These are phyloP conservation scores for Pouteria glomerata DNA, from an alignment of 148 eudicot species.

Conservation along the genomic window DNA sequence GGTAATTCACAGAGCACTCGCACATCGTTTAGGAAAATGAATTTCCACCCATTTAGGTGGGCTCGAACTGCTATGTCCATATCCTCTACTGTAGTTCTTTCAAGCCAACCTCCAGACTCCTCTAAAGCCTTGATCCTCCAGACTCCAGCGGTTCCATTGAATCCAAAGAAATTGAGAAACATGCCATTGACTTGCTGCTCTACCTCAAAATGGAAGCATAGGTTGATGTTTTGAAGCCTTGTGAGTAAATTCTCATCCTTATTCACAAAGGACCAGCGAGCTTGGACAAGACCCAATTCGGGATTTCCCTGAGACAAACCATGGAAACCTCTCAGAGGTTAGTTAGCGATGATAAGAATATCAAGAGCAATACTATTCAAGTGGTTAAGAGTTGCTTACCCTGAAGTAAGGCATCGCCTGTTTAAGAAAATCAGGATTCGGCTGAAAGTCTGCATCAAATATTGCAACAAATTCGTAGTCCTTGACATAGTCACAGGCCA, in stretches of 20 bases:
- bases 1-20: slow-evolving; percentile 58
- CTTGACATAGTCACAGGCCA: slow-evolving; percentile 60
- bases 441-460: slow-evolving; percentile 66
- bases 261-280: slow-evolving; percentile 63
- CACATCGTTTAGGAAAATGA: slow-evolving; percentile 54
- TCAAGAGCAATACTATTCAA: neutral
- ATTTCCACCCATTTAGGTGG: slow-evolving; percentile 64
- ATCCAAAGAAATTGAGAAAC: slow-evolving; percentile 55
- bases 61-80: slow-evolving; percentile 74
- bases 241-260: slow-evolving; percentile 62
- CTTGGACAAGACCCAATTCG: slow-evolving; percentile 59
- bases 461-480: slow-evolving; percentile 64
- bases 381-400: slow-evolving; percentile 22
- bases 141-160: slow-evolving; percentile 67
- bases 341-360: neutral
- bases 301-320: slow-evolving; percentile 40
- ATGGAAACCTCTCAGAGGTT: neutral
- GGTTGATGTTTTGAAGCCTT: slow-evolving; percentile 56
- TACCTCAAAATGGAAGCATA: slow-evolving; percentile 70
- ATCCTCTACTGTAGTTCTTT: slow-evolving; percentile 67
- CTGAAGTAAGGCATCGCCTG: slow-evolving; percentile 50
- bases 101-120: slow-evolving; percentile 73
- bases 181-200: slow-evolving; percentile 69
- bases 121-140: slow-evolving; percentile 68
- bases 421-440: slow-evolving; percentile 57